These are phyloP conservation scores for Botrytis porri DNA, from an alignment of 2,329 filamentous ascomycete genomes.

Conservation along the genomic window DNA sequence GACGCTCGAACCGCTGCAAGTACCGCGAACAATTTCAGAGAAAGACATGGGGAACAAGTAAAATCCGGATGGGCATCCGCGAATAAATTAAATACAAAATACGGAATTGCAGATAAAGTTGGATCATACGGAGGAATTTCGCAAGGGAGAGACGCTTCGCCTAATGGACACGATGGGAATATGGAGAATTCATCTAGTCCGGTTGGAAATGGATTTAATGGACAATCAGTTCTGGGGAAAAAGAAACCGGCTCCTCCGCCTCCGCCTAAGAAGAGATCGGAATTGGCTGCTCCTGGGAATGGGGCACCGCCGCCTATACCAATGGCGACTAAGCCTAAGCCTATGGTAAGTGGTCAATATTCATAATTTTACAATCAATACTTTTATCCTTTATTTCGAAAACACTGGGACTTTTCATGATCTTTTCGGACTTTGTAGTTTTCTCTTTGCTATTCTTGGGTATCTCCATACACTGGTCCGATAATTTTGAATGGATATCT, in stretches of 20 bases:
- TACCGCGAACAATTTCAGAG: slow-evolving; percentile 56
- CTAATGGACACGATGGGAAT: slow-evolving; percentile 19
- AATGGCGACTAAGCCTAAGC: slow-evolving; percentile 38
- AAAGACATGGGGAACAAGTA: slow-evolving; percentile 58
- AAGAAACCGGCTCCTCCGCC: slow-evolving; percentile 40
- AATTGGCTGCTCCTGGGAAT: slow-evolving; percentile 22
- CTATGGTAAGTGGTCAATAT: slow-evolving; percentile 35
- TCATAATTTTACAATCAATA: slow-evolving; percentile 19
- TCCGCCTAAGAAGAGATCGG: slow-evolving; percentile 36
- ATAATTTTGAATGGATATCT: not conserved
- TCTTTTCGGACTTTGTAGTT: not conserved
- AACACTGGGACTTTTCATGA: not conserved
- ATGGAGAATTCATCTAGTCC: slow-evolving; percentile 21
- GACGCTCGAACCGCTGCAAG: slow-evolving; percentile 50
- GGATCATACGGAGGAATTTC: slow-evolving; percentile 26
- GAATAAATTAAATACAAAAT: slow-evolving; percentile 38
- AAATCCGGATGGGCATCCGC: slow-evolving; percentile 48
- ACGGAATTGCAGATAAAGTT: slow-evolving; percentile 37
- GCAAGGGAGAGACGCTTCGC: slow-evolving; percentile 19
- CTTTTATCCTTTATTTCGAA: not conserved
- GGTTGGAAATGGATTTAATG: not conserved
- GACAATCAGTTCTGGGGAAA: slow-evolving; percentile 24
- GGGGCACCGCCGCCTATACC: slow-evolving; percentile 33
- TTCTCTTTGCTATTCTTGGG: not conserved
- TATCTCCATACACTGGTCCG: not conserved